Evolutionary conservation across 352 stramenopile species (phyloP).

Genomic region (Albugo candida): DNA sequence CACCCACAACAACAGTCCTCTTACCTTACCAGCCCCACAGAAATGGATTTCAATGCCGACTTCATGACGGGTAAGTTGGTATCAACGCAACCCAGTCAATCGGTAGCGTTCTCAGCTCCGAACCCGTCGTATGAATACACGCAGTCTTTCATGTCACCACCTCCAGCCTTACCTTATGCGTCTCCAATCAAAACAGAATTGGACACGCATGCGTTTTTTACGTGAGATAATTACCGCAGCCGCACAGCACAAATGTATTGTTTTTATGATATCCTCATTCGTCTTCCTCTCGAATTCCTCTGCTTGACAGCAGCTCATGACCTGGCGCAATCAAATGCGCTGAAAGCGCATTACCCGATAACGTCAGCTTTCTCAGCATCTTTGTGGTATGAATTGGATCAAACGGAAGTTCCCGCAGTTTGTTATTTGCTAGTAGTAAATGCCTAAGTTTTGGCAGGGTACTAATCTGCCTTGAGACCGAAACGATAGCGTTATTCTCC

Average conservation of each 20-base stretch:
- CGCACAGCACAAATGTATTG: constrained; percentile 1
- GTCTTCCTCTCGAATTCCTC: constrained; percentile 32
- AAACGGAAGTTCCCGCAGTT: constrained; percentile 57
- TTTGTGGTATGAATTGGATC: constrained; percentile 51
- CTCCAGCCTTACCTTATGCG: constrained; percentile 22
- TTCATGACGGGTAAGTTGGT: too few species aligned
- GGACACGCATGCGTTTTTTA: constrained; percentile 74
- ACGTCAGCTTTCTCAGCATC: constrained; percentile 52
- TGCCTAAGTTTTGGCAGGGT: constrained; percentile 60
- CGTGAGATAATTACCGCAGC: constrained; percentile 13
- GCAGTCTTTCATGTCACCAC: too few species aligned
- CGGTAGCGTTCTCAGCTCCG: too few species aligned
- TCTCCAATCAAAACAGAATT: constrained; percentile 74
- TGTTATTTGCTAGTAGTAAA: constrained; percentile 69
- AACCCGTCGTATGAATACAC: too few species aligned
- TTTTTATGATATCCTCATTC: constrained; percentile 17
- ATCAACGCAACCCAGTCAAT: too few species aligned
- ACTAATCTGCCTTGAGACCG: constrained; percentile 72
- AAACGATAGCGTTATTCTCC: constrained; percentile 61
- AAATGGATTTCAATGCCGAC: too few species aligned
- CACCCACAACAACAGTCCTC: too few species aligned
- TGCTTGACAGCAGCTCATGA: constrained; percentile 14
- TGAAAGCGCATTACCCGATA: constrained; percentile 31
- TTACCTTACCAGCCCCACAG: too few species aligned
- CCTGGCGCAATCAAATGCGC: constrained; percentile 14